Evolutionary conservation across 1,139 yeast species (phyloP), one percentile per base, ranked within the genome.

Genomic region (Blastobotrys buckinghamii): DNA sequence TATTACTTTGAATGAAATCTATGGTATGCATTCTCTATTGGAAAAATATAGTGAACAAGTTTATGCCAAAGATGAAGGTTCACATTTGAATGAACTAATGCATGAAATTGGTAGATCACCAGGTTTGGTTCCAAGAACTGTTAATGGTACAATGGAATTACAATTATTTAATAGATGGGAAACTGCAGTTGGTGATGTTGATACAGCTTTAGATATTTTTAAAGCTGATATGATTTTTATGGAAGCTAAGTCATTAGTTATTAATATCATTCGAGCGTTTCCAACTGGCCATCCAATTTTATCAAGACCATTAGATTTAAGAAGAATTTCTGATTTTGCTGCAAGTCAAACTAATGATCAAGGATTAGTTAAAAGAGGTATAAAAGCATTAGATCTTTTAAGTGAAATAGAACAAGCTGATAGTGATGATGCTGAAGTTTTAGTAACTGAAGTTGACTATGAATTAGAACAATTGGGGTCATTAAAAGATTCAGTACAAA

Each of bases 161-260:
- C 65, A 65, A 19, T 59, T 70, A 34, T 65, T 63, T 49, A 65
- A 65, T 30, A 57, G 70, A 24, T 69, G 72, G 70, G 71, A 67
- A 43, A 64, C 71, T 1, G 63, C 59, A 34, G 62, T 67, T n/a
- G 66, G 67, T 7, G 65, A 65, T 47, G 59, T 66, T 3, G 65
- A 66, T 33, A 59, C 60, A 19, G 57, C 60, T 15, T 55, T 65
- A 26, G 69, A 66, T 44, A 58, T 65, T 48, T 56, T 66, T 34
- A 59, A 68, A n/a, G 63, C 68, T 0, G 71, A 68, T 50, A 64
- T 67, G 40, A 57, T 67, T 8, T 68, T 67, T 48, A 64, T 67
- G 66, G 72, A 69, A 45, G 65, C 69, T 17, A 69, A 69, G 55
- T 57, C 71, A 7, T 55, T 66, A 15, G 59, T 69, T 57, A 65